These are phyloP conservation scores for Quambalaria eucalypti DNA, from an alignment of 1,284 basidiomycete species.

Conservation along the genomic window DNA sequence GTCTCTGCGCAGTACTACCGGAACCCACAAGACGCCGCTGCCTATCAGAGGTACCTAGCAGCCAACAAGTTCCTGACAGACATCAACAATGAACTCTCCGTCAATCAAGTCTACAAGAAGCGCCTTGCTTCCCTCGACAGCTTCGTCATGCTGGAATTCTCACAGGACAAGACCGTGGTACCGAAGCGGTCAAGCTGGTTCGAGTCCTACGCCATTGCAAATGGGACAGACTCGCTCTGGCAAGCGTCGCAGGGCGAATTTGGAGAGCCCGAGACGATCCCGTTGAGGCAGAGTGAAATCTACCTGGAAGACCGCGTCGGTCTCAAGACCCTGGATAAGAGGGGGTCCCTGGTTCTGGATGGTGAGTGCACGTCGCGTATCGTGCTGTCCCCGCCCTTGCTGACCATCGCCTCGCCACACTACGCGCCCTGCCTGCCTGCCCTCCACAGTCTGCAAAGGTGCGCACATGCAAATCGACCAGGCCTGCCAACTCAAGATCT, in stretches of 20 bases:
- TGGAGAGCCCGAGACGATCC: constrained; percentile 51
- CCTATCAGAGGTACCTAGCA: constrained; percentile 62
- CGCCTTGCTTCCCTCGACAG: constrained; percentile 36
- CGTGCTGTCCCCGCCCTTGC: not conserved
- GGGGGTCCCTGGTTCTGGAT: constrained; percentile 50
- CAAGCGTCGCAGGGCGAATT: not conserved
- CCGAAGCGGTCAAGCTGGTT: constrained; percentile 43
- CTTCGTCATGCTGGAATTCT: constrained; percentile 46
- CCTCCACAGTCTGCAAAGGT: constrained; percentile 21
- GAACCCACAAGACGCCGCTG: constrained; percentile 57
- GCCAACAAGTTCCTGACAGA: constrained; percentile 54
- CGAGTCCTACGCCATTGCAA: constrained; percentile 27
- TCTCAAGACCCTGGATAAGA: constrained; percentile 63
- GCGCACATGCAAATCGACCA: constrained; percentile 39
- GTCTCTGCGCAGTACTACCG: constrained; percentile 82
- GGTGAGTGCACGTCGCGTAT: not conserved
- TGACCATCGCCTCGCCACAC: no score
- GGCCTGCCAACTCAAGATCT: constrained; percentile 35
- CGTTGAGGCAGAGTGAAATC: constrained; percentile 65
- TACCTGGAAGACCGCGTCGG: constrained; percentile 86
- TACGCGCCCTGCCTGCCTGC: not conserved
- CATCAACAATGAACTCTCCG: constrained; percentile 45
- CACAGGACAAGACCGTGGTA: constrained; percentile 36
- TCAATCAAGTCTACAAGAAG: constrained; percentile 27
- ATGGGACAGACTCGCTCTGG: constrained; percentile 8